Evolutionary conservation across 495 filamentous ascomycete species (phyloP), one percentile per base, ranked within the genome.

Genomic region (Penicillium diatomitis): DNA sequence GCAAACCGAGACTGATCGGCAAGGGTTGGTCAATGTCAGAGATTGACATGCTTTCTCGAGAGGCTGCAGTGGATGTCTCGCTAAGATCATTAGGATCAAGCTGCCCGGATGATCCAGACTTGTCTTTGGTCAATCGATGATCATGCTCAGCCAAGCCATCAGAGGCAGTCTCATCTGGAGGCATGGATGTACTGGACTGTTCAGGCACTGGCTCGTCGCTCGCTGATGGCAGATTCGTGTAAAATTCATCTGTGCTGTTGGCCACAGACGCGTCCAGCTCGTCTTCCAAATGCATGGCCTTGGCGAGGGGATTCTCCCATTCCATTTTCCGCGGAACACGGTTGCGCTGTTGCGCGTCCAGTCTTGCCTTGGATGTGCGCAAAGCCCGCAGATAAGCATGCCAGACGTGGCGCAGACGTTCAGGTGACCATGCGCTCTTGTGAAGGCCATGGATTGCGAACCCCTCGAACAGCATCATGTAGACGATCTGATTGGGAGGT

Each of bases 371-470:
- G 2, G 72, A 74, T 45, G 77, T 74, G 29, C 72, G 83, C 48
- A 81, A 71, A 29, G 64, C 66, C 51, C 72, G 78, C 49, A 78
- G 71, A 51, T 62, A 75, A 30, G 52, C 56, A 47, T 55, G 60
- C 72, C 62, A 76, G 9, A 52, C 62, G 38, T 51, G 51, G 43
- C 76, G 67, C 9, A 90, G 71, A 36, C 74, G 71, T 52, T 73
- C 65, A 11, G 69, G 67, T 42, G 78, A 84, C 89, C 87, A 92
- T 5, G 77, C 60, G 8, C 78, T 80, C 51, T 79, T 76, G 5
- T 57, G 65, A n/a, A 79, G 77, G 11, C 87, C 88, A 61, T 90
- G 80, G n/a, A 62, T 60, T 40, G 73, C 70, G 61, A 95, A 96
- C 4, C 84, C 86, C 51, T 84, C 81, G 57, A 95, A 82, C 28